Evolutionary conservation across 257 asterid genomes (phyloP).

Genomic region (Gardenia jasminoides): DNA sequence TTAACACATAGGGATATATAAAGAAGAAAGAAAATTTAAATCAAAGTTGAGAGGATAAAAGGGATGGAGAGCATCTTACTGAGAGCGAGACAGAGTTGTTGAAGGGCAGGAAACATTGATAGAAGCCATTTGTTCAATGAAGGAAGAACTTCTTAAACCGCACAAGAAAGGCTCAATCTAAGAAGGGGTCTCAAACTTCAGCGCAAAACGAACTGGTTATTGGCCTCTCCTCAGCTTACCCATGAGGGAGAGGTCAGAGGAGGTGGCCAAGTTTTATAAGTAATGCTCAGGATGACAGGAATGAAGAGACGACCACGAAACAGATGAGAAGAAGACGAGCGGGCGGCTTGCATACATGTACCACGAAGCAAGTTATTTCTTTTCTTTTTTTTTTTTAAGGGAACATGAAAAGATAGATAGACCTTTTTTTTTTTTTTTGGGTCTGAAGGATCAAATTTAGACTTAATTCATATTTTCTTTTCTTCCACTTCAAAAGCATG

Average conservation of each 20-base stretch:
- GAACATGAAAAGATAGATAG: too few relatives aligned
- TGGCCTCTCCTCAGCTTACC: neutral
- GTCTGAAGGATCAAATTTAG: too few relatives aligned
- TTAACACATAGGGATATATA: neutral
- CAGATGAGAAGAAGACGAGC: too few relatives aligned
- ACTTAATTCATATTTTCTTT: too few relatives aligned
- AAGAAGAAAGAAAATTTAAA: neutral
- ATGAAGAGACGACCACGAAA: slow-evolving; percentile 25
- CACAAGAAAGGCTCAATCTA: neutral
- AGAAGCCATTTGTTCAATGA: slow-evolving; percentile 53
- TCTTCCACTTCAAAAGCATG: too few relatives aligned
- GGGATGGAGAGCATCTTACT: slow-evolving; percentile 42
- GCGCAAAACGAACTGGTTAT: slow-evolving; percentile 1
- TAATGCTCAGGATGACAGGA: neutral
- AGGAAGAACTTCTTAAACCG: slow-evolving; percentile 8
- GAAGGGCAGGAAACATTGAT: slow-evolving; percentile 63
- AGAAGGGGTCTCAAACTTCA: neutral
- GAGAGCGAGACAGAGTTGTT: slow-evolving; percentile 44
- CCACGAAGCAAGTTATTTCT: slow-evolving; percentile 12
- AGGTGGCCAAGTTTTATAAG: slow-evolving; percentile 4
- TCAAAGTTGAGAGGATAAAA: neutral
- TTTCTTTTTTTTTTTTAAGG: neutral
- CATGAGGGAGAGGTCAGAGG: slow-evolving; percentile 1
- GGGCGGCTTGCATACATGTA: too few relatives aligned
- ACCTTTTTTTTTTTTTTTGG: too few relatives aligned